Evolutionary conservation across 139 green algal species (phyloP), one percentile per base, ranked within the genome.

Genomic region (Zygnema cylindricum): DNA sequence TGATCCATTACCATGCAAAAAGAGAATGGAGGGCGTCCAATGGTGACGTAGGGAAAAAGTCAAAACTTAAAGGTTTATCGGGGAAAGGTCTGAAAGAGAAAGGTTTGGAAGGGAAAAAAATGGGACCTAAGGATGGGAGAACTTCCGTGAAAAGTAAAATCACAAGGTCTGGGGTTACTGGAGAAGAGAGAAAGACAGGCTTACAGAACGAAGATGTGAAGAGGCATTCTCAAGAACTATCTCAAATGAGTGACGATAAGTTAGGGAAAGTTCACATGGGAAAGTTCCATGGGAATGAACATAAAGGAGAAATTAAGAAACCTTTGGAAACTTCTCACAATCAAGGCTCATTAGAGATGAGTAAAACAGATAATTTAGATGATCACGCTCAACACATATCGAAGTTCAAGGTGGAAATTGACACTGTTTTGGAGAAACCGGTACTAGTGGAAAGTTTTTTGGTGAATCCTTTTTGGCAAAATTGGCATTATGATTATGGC

Each of bases 401-500:
- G n/a, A n/a, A n/a, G n/a, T n/a, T n/a, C n/a, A n/a, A n/a, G n/a
- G n/a, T n/a, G n/a, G n/a, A n/a, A n/a, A n/a, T n/a, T n/a, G n/a
- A n/a, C n/a, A n/a, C n/a, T n/a, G n/a, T n/a, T n/a, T n/a, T n/a
- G n/a, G n/a, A 11, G 32, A 33, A 2, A 36, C 1, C 3, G 43
- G 76, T 49, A 16, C 43, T 33, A 33, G 76, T 83, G n/a, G 32
- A 55, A 7, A 33, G n/a, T 35, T n/a, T 22, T 83, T 32, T 75
- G n/a, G 69, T 49, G 49, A 35, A 35, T 38, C 76, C 76, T 43
- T 69, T 87, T 57, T 86, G 81, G 81, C 81, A 86, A 63, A n/a
- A 86, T 33, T 86, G 81, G 81, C 81, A 86, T 55, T 86, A 81
- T 21, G 81, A 86, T 55, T 86, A 86, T 69, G 81, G 81, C 0